Evolutionary conservation across 495 filamentous ascomycete species (phyloP), one percentile per base, ranked within the genome.

Genomic region (Penicillium longicatenatum): DNA sequence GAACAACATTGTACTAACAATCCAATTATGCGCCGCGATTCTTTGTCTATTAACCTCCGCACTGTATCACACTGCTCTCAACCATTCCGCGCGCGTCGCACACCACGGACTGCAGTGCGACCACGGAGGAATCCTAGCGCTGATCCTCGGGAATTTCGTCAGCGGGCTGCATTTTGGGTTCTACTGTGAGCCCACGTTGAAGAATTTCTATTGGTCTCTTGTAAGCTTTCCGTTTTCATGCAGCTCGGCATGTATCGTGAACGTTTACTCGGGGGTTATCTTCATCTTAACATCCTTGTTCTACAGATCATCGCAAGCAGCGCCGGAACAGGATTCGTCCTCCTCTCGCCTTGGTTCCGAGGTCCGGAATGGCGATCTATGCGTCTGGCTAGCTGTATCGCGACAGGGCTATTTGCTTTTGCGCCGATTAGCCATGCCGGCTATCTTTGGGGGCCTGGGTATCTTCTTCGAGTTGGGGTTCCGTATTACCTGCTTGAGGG

Each of bases 351-450:
- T 2, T 48, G 57, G 7, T 68, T 63, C 44, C 50, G 50, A 12
- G 50, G 46, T 37, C 49, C 54, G 6, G 44, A 60, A 49, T 62
- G 56, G 55, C 52, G 66, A 3, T 4, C 61, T 62, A 1, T 71
- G 70, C 54, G 75, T 70, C 44, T 68, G 70, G 72, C 19, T 69
- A 72, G 73, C 10, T 81, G 81, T 47, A 67, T 84, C 19, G 60
- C 64, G 11, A 82, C 78, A 1, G 80, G 74, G 0, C 49, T 81
- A 19, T 80, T 76, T 11, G 79, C 75, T 0, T 70, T 82, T 31
- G 73, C 73, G 21, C 80, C 80, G 0, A 74, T 82, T 9, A 61
- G 71, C 9, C 80, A 83, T 65, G 78, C 73, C 4, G 64, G 77
- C 30, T 55, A 47, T 21, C 58, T 77, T 20, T 80, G 74, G 53